Evolutionary conservation across 768 basidiomycete genomes (phyloP), one percentile per base, ranked within the genome.

Genomic region (Lyophyllum decastes): DNA sequence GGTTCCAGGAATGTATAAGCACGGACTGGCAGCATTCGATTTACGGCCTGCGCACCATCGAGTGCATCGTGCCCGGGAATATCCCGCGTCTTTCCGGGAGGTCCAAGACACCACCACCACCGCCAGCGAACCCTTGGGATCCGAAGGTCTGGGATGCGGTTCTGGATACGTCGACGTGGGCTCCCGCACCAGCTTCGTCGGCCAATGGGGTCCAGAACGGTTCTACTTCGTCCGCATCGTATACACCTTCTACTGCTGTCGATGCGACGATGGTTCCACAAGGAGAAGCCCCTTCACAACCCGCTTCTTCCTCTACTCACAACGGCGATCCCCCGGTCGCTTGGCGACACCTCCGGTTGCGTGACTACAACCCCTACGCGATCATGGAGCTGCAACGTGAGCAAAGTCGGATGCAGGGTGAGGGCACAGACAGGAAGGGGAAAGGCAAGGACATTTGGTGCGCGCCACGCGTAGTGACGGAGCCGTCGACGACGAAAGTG

Each of bases 21-120:
- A 81, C 79, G 5, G 81, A 85, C 62, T 83, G 82, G 82, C 81
- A 84, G 64, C 79, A 82, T 61, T 79, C 82, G 19, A 72, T 82
- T 26, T 80, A 80, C 61, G 83, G 83, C 6, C 68, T 79, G 55
- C 71, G 81, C 22, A 79, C 82, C 6, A 76, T 80, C 9, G 83
- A 82, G 58, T 78, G 75, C 59, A 68, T 82, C 34, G 58, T 24
- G 24, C 55, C 24, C 21, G 57, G 53, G 43, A 58, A 27, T 40
- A 33, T 47, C 17, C 12, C 21, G 11, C 10, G 10, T 30, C 30
- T 10, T 5, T 4, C 30, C 4, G 30, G 30, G 30, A 30, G 30
- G 5, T 30, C 30, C n/a, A n/a, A n/a, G n/a, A n/a, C n/a, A n/a
- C n/a, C n/a, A n/a, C n/a, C n/a, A 10, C 30, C 30, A 10, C 30